Conservation (phyloP, 164 flowering plant species). For the Cinnamomum micranthum region DNA sequence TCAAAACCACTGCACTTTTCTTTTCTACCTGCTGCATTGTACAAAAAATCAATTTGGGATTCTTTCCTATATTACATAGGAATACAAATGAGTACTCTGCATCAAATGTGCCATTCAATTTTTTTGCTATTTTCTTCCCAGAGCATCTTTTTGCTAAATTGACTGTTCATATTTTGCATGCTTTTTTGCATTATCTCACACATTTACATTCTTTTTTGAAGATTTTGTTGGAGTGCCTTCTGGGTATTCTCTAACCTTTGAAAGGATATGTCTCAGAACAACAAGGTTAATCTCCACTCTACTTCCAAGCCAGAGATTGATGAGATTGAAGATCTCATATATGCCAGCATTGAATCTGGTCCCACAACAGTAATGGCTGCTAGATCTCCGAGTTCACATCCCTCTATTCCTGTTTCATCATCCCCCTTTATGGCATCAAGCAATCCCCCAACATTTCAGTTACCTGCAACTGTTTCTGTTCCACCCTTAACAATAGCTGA, state of each 20-base stretch:
- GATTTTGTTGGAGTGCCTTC: no score
- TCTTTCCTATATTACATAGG: no score
- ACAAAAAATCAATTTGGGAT: no score
- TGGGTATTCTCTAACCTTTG: background rate
- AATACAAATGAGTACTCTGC: no score
- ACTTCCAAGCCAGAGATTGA: slow-evolving; percentile 97
- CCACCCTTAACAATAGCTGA: slow-evolving; percentile 19
- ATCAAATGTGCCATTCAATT: no score
- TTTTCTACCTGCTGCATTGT: no score
- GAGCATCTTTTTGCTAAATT: no score
- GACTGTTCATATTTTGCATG: no score
- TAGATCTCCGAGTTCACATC: slow-evolving; percentile 68
- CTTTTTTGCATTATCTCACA: no score
- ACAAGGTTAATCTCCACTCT: slow-evolving; percentile 72
- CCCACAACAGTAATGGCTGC: slow-evolving; percentile 72
- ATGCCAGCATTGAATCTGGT: slow-evolving; percentile 55
- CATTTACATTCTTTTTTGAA: no score
- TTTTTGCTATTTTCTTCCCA: no score
- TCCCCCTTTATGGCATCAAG: slow-evolving; percentile 68
- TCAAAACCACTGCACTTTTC: no score
- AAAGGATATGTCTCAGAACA: slow-evolving; percentile 52
- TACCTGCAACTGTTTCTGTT: slow-evolving; percentile 19
- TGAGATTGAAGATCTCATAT: slow-evolving; percentile 93
- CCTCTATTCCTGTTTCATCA: slow-evolving; percentile 78
- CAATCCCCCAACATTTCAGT: slow-evolving; percentile 28